Conservation (phyloP, 345 rosid genomes). For the Citrus maxima region DNA sequence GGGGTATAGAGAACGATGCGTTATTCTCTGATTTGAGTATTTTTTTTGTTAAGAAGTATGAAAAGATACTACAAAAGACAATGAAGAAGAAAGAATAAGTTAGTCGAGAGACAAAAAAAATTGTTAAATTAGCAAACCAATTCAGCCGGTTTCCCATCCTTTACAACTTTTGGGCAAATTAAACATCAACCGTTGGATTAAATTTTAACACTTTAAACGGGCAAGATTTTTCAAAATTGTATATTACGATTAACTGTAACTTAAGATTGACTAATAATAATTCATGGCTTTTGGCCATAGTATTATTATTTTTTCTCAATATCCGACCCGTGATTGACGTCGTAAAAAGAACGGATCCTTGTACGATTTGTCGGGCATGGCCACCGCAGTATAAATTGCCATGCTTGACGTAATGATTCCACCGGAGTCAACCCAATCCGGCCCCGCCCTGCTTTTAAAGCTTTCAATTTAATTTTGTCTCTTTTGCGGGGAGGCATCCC, state of each 20-base stretch:
- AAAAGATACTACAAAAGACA: slow-evolving; percentile 52
- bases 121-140: slow-evolving; percentile 59
- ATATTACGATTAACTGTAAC: no score
- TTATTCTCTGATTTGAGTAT: slow-evolving; percentile 41
- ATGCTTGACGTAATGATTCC: background rate
- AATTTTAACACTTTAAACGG: no score
- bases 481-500: background rate
- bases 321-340: no score
- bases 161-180: no score
- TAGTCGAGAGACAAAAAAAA: slow-evolving; percentile 59
- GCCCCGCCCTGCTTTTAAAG: background rate
- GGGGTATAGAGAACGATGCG: slow-evolving; percentile 30
- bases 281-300: no score
- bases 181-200: no score
- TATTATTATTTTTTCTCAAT: no score
- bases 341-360: no score
- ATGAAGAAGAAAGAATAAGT: slow-evolving; percentile 58
- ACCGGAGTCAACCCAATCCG: background rate
- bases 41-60: slow-evolving; percentile 51
- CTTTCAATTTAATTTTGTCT: background rate
- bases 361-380: background rate
- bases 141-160: no score
- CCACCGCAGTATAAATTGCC: rapidly evolving
- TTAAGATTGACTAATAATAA: no score
- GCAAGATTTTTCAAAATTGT: no score